phyloP scores from a whole-genome alignment of 2,329 filamentous ascomycete genomes.

The Berkeleyomyces basicola region DNA sequence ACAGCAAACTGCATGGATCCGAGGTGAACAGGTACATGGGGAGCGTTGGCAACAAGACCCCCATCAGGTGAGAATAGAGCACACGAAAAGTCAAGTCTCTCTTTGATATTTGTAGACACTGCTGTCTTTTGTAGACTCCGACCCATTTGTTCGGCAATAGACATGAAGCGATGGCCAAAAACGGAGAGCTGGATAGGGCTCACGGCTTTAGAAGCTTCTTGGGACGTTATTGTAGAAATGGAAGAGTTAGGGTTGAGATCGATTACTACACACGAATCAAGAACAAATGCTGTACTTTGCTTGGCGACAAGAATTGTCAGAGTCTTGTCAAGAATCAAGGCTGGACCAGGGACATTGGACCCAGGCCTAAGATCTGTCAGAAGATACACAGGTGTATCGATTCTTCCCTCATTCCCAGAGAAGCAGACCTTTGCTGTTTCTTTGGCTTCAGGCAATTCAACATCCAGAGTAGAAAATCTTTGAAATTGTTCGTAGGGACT shows the following conservation, averaged over 20 bases:
- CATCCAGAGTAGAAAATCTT: conserved; percentile 20
- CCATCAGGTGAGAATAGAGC: conserved; percentile 63
- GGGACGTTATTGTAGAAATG: background rate
- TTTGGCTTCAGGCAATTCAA: conserved; percentile 38
- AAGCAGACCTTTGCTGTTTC: conserved; percentile 61
- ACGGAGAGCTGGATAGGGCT: conserved; percentile 67
- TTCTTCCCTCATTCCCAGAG: conserved; percentile 38
- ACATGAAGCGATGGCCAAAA: conserved; percentile 73
- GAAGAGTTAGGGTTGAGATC: conserved; percentile 27
- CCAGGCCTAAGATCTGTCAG: conserved; percentile 58
- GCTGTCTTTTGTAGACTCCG: conserved; percentile 64
- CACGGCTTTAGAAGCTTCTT: conserved; percentile 6
- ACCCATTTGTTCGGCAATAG: conserved; percentile 74
- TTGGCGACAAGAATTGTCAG: conserved; percentile 89
- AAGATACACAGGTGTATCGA: conserved; percentile 68
- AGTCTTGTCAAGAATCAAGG: conserved; percentile 71
- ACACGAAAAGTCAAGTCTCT: conserved; percentile 68
- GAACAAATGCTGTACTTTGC: conserved; percentile 55
- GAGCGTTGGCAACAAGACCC: conserved; percentile 61
- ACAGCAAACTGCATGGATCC: conserved; percentile 75
- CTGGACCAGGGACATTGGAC: conserved; percentile 59
- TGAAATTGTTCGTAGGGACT: conserved; percentile 74
- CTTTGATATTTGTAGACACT: conserved; percentile 68
- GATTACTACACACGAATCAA: conserved; percentile 79
- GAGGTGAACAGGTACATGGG: conserved; percentile 64